Conservation (phyloP, 768 basidiomycete species). For the Amanita molliuscula region DNA sequence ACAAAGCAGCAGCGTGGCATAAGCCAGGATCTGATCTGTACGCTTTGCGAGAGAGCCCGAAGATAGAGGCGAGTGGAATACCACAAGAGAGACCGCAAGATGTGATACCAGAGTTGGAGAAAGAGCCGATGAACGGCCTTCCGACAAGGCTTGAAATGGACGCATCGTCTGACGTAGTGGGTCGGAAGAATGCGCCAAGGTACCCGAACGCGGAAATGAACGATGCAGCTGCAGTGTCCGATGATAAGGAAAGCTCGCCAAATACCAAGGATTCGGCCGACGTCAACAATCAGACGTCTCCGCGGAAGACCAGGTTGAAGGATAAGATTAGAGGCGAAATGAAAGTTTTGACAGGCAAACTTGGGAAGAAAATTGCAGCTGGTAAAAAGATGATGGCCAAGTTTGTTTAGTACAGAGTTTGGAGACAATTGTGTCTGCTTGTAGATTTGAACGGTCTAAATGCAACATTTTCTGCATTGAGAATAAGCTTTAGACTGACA, state of each 20-base stretch:
- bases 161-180: neutral
- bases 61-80: neutral
- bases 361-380: constrained; percentile 6
- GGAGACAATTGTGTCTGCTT: neutral
- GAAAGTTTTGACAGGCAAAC: constrained; percentile 7
- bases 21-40: neutral
- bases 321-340: constrained; percentile 9
- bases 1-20: neutral
- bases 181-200: neutral
- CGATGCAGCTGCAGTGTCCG: neutral
- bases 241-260: neutral
- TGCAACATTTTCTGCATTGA: neutral
- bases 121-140: neutral
- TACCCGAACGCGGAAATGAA: neutral
- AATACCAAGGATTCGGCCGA: neutral
- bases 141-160: neutral
- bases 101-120: neutral
- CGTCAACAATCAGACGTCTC: neutral
- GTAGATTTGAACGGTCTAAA: neutral
- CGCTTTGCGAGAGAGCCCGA: neutral
- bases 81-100: neutral
- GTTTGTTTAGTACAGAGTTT: neutral
- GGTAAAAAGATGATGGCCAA: constrained; percentile 13
- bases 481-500: neutral
- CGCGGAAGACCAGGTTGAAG: constrained; percentile 4